Conservation (phyloP, 2,329 filamentous ascomycete genomes). For the Botrytis fabae region DNA sequence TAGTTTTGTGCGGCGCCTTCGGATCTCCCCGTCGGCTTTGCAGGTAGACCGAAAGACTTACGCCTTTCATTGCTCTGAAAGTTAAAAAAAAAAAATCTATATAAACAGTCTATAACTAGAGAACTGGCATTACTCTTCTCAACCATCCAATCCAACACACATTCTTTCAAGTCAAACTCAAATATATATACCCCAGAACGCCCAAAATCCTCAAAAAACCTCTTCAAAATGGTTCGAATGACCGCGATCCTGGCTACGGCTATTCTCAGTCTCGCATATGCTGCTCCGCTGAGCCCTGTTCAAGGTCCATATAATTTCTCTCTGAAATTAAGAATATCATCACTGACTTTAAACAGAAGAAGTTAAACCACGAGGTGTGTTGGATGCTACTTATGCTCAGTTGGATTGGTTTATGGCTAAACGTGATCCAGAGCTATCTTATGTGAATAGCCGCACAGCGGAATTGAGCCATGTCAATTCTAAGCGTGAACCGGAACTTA, state of each 20-base stretch:
- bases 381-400: background rate
- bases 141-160: background rate
- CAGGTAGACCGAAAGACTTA: background rate
- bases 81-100: background rate
- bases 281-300: background rate
- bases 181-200: background rate
- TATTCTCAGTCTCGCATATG: background rate
- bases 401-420: constrained; percentile 5
- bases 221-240: background rate
- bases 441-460: constrained; percentile 1
- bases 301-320: background rate
- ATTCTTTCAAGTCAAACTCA: background rate
- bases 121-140: background rate
- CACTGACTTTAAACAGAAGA: background rate
- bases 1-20: background rate
- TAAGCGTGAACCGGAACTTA: background rate
- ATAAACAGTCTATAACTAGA: background rate
- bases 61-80: background rate
- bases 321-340: background rate
- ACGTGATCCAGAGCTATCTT: constrained; percentile 8
- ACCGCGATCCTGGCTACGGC: background rate
- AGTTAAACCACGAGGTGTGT: constrained; percentile 1
- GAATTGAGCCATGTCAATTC: background rate
- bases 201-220: background rate
- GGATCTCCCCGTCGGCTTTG: background rate